Conservation (phyloP, 139 green algal genomes). For the Diplosphaera chodatii region DNA sequence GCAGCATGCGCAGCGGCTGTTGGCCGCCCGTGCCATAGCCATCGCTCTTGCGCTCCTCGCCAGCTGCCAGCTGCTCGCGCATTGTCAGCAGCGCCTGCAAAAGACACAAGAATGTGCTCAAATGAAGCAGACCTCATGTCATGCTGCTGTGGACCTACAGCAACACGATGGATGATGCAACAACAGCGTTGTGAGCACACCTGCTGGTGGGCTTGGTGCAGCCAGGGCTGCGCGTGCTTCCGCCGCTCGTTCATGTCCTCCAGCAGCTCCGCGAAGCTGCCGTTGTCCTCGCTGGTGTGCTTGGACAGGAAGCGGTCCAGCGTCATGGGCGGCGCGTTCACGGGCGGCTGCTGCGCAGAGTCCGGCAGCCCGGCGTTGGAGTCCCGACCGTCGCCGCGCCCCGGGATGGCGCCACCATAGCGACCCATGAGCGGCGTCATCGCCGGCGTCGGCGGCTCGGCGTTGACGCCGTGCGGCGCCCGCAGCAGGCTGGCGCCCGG, state of each 20-base stretch:
- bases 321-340: constrained; percentile 12
- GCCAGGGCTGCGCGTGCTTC: constrained; percentile 12
- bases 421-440: constrained; percentile 39
- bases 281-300: constrained; percentile 84
- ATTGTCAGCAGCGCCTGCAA: constrained; percentile 7
- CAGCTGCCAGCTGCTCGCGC: constrained; percentile 10
- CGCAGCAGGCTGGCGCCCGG: constrained; percentile 26
- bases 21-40: constrained; percentile 72
- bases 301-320: constrained; percentile 68
- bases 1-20: constrained; percentile 20
- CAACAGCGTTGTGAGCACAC: too few species aligned
- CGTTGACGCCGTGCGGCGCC: constrained; percentile 11
- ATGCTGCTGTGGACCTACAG: too few species aligned
- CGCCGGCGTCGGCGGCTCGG: constrained; percentile 11
- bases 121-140: too few species aligned
- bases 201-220: constrained; percentile 22
- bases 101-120: too few species aligned
- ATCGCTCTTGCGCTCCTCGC: constrained; percentile 30
- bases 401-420: neutral
- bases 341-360: too few species aligned
- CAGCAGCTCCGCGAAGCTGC: constrained; percentile 60
- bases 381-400: neutral
- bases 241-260: constrained; percentile 36
- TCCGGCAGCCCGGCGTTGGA: neutral
- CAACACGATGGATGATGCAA: too few species aligned